Base-by-base conservation (phyloP, 805 yeast genomes). In the Wickerhamiella sergipiensis region DNA sequence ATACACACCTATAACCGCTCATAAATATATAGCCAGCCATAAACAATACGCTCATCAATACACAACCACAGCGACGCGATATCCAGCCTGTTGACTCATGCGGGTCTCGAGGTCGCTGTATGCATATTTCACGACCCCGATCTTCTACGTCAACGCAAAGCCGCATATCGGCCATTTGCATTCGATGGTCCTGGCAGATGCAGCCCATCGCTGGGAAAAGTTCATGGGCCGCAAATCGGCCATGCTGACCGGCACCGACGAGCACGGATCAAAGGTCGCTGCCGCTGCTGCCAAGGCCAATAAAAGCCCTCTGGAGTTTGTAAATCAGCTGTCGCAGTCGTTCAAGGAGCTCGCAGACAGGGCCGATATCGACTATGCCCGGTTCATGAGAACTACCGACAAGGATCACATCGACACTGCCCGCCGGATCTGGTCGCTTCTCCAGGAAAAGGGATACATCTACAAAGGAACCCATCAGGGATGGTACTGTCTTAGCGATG, bases 91-190 rank as follows among this genome's bases (percentile, higher is more conserved):
- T 17, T 36, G 40, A n/a, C 10, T 36, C 40, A 36, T 45, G 39
- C 40, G 48, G n/a, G 19, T 24, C 18, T 17, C 21, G 22, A 4
- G 13, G 42, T 9, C n/a, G 6, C 23, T 18, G 26, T 21, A 39
- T 26, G 45, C 50, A 18, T 46, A 48, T 21, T 50, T 53, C 29
- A 87, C 97, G 0, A 83, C 97, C 0, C 98, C 98, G 0, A 92
- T 92, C 23, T 92, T 89, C 66, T 92, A 92, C 66, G 97, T 94
- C 51, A 92, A 92, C 71, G 97, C 97, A 21, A 73, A 76, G 48
- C 98, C 98, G 2, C 98, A 92, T 67, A 65, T 92, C 50, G 98
- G 98, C 3, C 98, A 92, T 64, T 71, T 87, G 42, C 88, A 92
- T 64, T 79, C 95, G 4, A 84, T 88, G 85, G 71, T 87, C 0